Conservation (phyloP, 2,329 filamentous ascomycete species). For the Colletotrichum lini region DNA sequence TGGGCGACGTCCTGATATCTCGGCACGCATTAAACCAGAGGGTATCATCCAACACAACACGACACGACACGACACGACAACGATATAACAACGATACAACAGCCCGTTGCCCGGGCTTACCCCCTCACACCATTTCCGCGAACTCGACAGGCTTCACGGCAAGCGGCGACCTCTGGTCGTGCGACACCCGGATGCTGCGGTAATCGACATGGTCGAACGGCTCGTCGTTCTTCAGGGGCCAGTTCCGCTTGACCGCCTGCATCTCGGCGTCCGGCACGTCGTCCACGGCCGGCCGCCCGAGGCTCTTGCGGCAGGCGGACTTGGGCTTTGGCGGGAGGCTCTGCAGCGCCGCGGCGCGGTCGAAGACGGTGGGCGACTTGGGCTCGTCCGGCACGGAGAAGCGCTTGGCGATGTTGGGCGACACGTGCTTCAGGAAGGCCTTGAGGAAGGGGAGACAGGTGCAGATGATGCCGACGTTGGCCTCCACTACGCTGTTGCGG, state of each 20-base stretch:
- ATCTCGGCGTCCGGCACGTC: constrained; percentile 16
- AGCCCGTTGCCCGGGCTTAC: too few relatives aligned
- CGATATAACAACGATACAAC: background rate
- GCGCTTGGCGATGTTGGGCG: constrained; percentile 2
- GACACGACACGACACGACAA: background rate
- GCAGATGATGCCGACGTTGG: constrained; percentile 41
- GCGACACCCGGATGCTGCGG: background rate
- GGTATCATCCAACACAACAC: constrained; percentile 19
- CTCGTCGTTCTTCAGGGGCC: constrained; percentile 24
- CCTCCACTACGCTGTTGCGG: constrained; percentile 29
- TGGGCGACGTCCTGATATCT: background rate
- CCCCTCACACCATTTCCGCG: constrained; percentile 29
- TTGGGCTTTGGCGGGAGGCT: constrained; percentile 18
- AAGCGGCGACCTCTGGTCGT: constrained; percentile 1
- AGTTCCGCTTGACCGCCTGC: background rate
- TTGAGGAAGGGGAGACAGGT: constrained; percentile 41
- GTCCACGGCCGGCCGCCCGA: constrained; percentile 13
- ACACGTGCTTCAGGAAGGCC: constrained; percentile 25
- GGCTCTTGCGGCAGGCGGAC: constrained; percentile 18
- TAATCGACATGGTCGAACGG: constrained; percentile 12
- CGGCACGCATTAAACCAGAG: background rate
- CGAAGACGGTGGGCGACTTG: constrained; percentile 27
- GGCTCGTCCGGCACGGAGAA: constrained; percentile 11
- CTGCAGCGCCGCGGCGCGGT: constrained; percentile 30
- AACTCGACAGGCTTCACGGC: constrained; percentile 20